Conservation (phyloP, 768 basidiomycete species). For the Phanerodontia chrysosporium region DNA sequence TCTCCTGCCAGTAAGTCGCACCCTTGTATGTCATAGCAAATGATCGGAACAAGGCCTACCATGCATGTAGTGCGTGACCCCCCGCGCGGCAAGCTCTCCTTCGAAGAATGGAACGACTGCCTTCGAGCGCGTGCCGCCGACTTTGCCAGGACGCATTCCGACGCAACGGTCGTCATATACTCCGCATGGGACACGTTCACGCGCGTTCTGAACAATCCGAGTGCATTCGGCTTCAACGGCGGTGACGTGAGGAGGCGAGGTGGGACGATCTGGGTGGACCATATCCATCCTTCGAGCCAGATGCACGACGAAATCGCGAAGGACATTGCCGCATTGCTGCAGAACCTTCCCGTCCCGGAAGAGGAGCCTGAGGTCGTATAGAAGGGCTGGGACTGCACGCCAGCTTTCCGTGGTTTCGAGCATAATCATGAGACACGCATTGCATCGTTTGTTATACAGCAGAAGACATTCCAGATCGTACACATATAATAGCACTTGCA, state of each 20-base stretch:
- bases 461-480: not conserved
- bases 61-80: not conserved
- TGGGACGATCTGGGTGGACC: slow-evolving; percentile 48
- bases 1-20: slow-evolving; percentile 34
- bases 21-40: not conserved
- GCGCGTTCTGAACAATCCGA: slow-evolving; percentile 44
- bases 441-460: not conserved
- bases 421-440: too few species aligned
- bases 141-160: slow-evolving; percentile 31
- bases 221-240: slow-evolving; percentile 33
- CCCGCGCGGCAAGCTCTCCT: not conserved
- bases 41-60: too few species aligned
- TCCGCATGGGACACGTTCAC: slow-evolving; percentile 46
- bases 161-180: slow-evolving; percentile 41
- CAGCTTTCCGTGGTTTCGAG: too few species aligned
- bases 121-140: slow-evolving; percentile 28
- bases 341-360: not conserved
- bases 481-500: too few species aligned
- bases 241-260: slow-evolving; percentile 29
- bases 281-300: slow-evolving; percentile 48
- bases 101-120: slow-evolving; percentile 42
- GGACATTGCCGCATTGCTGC: slow-evolving; percentile 16
- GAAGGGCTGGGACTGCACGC: too few species aligned
- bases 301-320: slow-evolving; percentile 46
- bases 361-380: not conserved